Conservation (phyloP, 2,329 filamentous ascomycete genomes). For the Aspergillus chevalieri region DNA sequence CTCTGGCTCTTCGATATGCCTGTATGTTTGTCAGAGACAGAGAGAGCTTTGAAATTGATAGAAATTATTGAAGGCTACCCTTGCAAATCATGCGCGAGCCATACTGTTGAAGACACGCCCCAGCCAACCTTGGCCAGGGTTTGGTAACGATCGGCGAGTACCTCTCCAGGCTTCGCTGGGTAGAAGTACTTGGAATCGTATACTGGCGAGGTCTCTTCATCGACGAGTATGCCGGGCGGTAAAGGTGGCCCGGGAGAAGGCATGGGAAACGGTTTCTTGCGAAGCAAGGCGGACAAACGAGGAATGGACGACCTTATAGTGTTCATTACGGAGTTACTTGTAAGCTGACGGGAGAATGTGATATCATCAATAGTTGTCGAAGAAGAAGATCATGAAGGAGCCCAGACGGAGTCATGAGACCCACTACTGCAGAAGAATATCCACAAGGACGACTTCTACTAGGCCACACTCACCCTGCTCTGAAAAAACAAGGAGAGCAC, state of each 20-base stretch:
- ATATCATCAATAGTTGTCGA: constrained; percentile 12
- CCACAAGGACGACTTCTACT: too few species aligned
- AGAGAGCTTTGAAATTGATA: constrained; percentile 10
- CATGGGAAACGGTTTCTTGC: constrained; percentile 23
- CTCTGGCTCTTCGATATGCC: constrained; percentile 20
- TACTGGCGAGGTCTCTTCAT: constrained; percentile 25
- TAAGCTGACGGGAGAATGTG: constrained; percentile 10
- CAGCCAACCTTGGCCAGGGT: constrained; percentile 24
- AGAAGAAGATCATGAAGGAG: constrained; percentile 3
- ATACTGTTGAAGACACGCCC: constrained; percentile 26
- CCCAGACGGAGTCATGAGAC: too few species aligned
- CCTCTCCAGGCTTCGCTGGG: constrained; percentile 25
- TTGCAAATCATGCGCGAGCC: constrained; percentile 25
- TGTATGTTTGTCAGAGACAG: constrained; percentile 19
- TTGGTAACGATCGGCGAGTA: constrained; percentile 24
- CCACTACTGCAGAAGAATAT: too few species aligned
- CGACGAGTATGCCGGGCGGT: constrained; percentile 18
- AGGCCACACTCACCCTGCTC: too few species aligned
- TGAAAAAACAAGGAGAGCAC: too few species aligned
- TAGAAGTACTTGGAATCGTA: constrained; percentile 26
- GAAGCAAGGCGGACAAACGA: constrained; percentile 16
- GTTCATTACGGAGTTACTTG: constrained; percentile 16
- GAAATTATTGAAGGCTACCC: constrained; percentile 16
- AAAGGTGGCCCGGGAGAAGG: constrained; percentile 20
- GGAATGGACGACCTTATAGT: constrained; percentile 11